Base-by-base conservation (phyloP, 2,329 filamentous ascomycete genomes). In the Venturia asperata region DNA sequence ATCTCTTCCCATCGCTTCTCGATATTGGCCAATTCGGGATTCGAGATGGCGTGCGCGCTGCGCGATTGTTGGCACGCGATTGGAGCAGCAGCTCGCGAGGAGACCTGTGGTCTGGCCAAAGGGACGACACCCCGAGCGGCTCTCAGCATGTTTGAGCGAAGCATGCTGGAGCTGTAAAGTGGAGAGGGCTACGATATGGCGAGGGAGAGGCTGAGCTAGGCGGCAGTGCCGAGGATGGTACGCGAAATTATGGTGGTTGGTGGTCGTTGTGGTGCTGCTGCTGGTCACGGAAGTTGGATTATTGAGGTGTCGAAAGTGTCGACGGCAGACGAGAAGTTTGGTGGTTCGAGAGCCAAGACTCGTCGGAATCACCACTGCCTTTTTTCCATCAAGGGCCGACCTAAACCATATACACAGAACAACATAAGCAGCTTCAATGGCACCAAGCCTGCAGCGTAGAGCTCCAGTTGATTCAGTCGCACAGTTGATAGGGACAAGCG, bases 1-100 rank as follows among this genome's bases (percentile, higher is more conserved):
- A 97, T 92, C 69, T 83, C 86, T 83, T 99, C 94, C 94, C 94
- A 99, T 83, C 94, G 86, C 88, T 96, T 97, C 87, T 99, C 94
- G 76, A 99, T 97, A 81, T 96, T 92, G 80, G 91, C 90, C 75
- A 99, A 86, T 67, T 91, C 97, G 72, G 95, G 94, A 83, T 97
- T 97, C 75, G 92, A 95, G 81, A 99, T 95, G 77, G 93, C 92
- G 79, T 96, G 92, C 72, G 90, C 90, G 72, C 89, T 86, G 73
- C 83, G 82, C 68, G 77, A 77, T 75, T 82, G 80, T 72, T 41
- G 60, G 43, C 24, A 43, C 21, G 43, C 37, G 3, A 63, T 42
- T 43, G 60, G 41, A 41, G 64, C 24, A 30, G 42, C 21, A 37
- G 61, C 52, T 41, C 52, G 63, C n/a, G 37, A 24, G 37, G 42